Evolutionary conservation across 768 basidiomycete species (phyloP), one percentile per base, ranked within the genome.

Genomic region (Austroboletus eburneus): DNA sequence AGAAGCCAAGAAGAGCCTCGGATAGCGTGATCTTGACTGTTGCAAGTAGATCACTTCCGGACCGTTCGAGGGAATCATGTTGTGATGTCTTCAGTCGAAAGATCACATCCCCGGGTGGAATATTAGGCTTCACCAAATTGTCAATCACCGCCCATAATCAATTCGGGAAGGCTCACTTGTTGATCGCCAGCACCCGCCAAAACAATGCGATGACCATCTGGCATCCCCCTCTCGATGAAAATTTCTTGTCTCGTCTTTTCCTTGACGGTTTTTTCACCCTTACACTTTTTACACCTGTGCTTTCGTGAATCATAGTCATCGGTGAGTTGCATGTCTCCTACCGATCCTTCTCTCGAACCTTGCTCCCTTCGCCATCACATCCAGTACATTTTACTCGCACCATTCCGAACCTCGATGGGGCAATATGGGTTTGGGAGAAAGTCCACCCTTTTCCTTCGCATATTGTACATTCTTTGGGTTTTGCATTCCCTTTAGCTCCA

Each of bases 1-100:
- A 88, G 70, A 99, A 94, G n/a, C 95, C 95, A 43, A 96, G 77
- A 9, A 98, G 77, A 3, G 93, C 90, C 68, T 99, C 95, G 9
- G 93, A 94, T 23, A 98, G 74, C 1, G 91, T 94, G 46, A 99
- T 85, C 38, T 83, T 82, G 46, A 92, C 80, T 25, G 78, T 81
- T 3, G 89, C 82, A 32, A 88, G 72, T 25, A 99, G 76, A 60
- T 94, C 87, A 49, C 81, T 80, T 43, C 87, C 87, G 10, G 85
- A 83, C 30, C 91, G 83, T 57, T 88, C 85, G 60, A 99, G 94
- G 2, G 85, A 81, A 5, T 80, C 72, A 54, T 99, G 94, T 0
- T 77, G 77, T 27, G 67, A 59, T 4, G 77, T 71, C 54, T 83
- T 77, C 36, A 99, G 72, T 16, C 83, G 75, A 61, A 99, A 94